Evolutionary conservation across 768 basidiomycete species (phyloP).

Genomic region (Galerina sulciceps): DNA sequence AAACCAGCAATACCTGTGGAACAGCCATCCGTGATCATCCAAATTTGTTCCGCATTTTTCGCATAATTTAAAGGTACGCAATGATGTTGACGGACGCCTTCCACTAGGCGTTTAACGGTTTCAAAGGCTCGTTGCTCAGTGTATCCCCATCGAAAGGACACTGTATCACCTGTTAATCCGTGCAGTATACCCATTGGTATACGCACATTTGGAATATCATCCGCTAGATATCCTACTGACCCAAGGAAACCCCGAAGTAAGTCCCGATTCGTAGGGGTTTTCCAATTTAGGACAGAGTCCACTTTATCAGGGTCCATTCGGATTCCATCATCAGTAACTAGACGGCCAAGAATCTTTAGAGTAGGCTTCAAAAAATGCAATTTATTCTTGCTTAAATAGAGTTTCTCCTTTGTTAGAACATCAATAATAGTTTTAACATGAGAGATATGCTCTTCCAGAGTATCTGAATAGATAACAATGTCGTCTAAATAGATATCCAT

Average conservation of each 20-base stretch:
- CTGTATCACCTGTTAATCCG: slow-evolving; percentile 23
- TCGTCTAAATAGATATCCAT: slow-evolving; percentile 46
- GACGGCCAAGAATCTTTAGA: slow-evolving; percentile 29
- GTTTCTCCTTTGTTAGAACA: slow-evolving; percentile 32
- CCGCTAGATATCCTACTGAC: slow-evolving; percentile 32
- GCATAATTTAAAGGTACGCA: slow-evolving; percentile 23
- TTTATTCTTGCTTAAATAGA: slow-evolving; percentile 41
- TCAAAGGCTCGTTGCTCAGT: slow-evolving; percentile 40
- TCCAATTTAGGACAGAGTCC: slow-evolving; percentile 36
- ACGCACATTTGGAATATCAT: slow-evolving; percentile 32
- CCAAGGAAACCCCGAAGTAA: slow-evolving; percentile 37
- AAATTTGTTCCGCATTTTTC: slow-evolving; percentile 22
- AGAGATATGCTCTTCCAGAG: slow-evolving; percentile 35
- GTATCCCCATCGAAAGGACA: slow-evolving; percentile 29
- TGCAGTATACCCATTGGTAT: slow-evolving; percentile 42
- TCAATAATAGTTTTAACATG: slow-evolving; percentile 36
- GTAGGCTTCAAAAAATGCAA: slow-evolving; percentile 31
- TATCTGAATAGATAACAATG: slow-evolving; percentile 46
- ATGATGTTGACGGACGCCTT: slow-evolving; percentile 23
- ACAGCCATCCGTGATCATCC: slow-evolving; percentile 35
- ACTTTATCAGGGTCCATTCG: slow-evolving; percentile 50
- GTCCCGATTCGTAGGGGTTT: slow-evolving; percentile 34
- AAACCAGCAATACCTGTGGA: slow-evolving; percentile 32
- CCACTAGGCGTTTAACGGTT: slow-evolving; percentile 30
- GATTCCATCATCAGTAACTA: slow-evolving; percentile 41